These are phyloP conservation scores for Cyclostephanos invisitatus DNA, from an alignment of 108 stramenopile genomes.

Conservation along the genomic window DNA sequence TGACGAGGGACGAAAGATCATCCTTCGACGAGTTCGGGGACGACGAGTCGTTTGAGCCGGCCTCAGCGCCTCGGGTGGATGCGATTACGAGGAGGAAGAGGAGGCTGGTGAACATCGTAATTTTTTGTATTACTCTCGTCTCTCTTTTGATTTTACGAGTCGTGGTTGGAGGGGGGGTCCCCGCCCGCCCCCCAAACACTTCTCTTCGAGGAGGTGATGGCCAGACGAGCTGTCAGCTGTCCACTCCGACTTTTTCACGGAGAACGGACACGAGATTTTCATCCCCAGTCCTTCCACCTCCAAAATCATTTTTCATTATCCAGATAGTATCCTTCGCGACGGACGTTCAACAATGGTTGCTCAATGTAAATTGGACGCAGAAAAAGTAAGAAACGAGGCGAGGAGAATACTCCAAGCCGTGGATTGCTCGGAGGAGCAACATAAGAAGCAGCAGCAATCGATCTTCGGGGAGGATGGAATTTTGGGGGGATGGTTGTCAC, in stretches of 20 bases:
- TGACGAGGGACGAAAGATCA: neutral
- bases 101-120: constrained; percentile 10
- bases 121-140: too few relatives aligned
- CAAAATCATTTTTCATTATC: too few relatives aligned
- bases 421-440: neutral
- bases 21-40: too few relatives aligned
- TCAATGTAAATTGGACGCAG: neutral
- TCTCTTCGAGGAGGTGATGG: too few relatives aligned
- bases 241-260: too few relatives aligned
- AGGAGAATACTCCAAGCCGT: constrained; percentile 9
- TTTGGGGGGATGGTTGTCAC: neutral
- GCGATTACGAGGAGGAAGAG: neutral
- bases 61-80: neutral
- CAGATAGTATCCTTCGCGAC: neutral
- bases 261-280: too few relatives aligned
- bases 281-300: too few relatives aligned
- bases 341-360: neutral
- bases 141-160: too few relatives aligned
- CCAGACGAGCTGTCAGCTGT: too few relatives aligned
- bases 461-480: neutral
- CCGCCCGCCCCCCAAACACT: too few relatives aligned
- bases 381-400: constrained; percentile 2
- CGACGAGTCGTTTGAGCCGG: neutral
- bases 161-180: too few relatives aligned
- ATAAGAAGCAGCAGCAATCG: neutral